phyloP scores from a whole-genome alignment of 768 basidiomycete species.

The Russula olivacea region DNA sequence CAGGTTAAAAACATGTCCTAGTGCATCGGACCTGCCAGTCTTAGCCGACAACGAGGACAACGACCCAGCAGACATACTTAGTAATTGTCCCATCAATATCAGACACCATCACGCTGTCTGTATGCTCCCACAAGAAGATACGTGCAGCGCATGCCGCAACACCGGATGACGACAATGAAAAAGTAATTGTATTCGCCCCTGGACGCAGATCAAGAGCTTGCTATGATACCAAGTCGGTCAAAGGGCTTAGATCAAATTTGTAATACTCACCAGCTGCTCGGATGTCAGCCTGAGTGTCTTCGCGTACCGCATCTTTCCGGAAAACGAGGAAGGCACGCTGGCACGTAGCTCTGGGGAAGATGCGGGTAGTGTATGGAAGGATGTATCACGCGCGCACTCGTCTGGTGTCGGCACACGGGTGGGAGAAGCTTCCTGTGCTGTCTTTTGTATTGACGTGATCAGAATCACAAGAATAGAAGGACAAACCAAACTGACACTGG shows the following conservation, averaged over 20 bases:
- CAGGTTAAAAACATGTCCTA: slow-evolving; percentile 96
- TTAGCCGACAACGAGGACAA: slow-evolving; percentile 3
- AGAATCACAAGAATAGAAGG: neutral
- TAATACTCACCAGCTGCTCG: slow-evolving; percentile 76
- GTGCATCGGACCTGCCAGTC: slow-evolving; percentile 73
- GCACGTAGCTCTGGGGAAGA: slow-evolving; percentile 3
- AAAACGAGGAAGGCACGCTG: neutral
- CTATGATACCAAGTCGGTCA: slow-evolving; percentile 35
- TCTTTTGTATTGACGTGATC: neutral
- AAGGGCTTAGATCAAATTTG: neutral
- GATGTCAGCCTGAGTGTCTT: slow-evolving; percentile 92
- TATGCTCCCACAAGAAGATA: slow-evolving; percentile 94
- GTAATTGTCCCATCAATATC: slow-evolving; percentile 99
- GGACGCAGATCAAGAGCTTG: slow-evolving; percentile 79
- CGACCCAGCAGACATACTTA: slow-evolving; percentile 50
- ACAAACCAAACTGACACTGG: slow-evolving; percentile 2
- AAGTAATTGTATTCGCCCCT: slow-evolving; percentile 88
- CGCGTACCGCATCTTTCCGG: slow-evolving; percentile 57
- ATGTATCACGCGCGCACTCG: neutral
- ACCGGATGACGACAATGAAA: slow-evolving; percentile 82
- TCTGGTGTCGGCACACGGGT: neutral
- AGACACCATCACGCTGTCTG: slow-evolving; percentile 84
- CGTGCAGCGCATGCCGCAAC: slow-evolving; percentile 81
- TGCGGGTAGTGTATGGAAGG: neutral
- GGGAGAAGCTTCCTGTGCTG: neutral